Evolutionary conservation across 1,284 basidiomycete genomes (phyloP).

Genomic region (Austroboletus niveus): DNA sequence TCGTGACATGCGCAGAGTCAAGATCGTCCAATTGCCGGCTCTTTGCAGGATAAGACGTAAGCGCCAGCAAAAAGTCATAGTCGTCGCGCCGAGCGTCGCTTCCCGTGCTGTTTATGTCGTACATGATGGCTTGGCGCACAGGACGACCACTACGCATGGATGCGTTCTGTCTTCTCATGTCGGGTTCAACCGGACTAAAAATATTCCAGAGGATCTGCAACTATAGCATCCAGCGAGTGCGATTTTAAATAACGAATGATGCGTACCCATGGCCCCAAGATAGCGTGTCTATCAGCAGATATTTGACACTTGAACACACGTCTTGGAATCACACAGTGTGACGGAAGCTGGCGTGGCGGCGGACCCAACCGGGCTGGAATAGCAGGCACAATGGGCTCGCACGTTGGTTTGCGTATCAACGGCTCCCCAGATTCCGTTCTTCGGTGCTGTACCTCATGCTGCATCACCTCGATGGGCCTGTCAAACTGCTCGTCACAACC

Average conservation of each 20-base stretch:
- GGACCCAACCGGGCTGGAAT: constrained; percentile 32
- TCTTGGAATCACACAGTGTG: constrained; percentile 47
- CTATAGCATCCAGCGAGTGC: constrained; percentile 6
- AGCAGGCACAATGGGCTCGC: constrained; percentile 35
- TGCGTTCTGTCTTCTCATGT: constrained; percentile 35
- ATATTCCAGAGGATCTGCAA: constrained; percentile 46
- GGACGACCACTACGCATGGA: constrained; percentile 30
- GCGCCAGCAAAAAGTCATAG: constrained; percentile 46
- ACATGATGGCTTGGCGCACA: constrained; percentile 14
- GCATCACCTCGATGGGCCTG: constrained; percentile 29
- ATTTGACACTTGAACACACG: constrained; percentile 43
- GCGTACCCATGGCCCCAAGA: constrained; percentile 54
- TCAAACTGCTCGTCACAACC: constrained; percentile 27
- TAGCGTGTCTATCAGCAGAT: constrained; percentile 46
- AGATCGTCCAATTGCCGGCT: constrained; percentile 39
- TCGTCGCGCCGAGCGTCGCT: constrained; percentile 28
- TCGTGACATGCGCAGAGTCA: constrained; percentile 40
- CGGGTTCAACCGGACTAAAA: constrained; percentile 40
- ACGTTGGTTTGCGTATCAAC: constrained; percentile 35
- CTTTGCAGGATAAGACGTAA: constrained; percentile 38
- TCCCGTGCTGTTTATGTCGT: constrained; percentile 6
- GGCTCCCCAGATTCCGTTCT: constrained; percentile 37
- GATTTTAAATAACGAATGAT: background rate
- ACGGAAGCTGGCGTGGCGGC: constrained; percentile 42
- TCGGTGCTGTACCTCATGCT: constrained; percentile 26